phyloP scores from a whole-genome alignment of 2,329 filamentous ascomycete species.

The Drechslerella coelobrocha region DNA sequence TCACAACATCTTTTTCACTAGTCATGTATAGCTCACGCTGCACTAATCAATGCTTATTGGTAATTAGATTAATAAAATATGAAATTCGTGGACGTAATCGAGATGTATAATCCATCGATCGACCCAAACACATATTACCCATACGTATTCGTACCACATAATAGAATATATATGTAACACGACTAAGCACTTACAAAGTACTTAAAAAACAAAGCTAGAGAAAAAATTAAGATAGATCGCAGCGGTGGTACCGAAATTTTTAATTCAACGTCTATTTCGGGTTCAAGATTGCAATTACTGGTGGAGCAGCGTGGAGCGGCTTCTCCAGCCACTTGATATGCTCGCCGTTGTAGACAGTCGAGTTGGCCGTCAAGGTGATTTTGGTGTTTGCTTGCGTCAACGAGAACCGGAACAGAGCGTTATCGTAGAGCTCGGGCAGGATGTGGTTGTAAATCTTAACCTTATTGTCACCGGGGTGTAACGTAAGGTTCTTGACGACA shows the following conservation, averaged over 20 bases:
- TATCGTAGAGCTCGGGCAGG: constrained; percentile 61
- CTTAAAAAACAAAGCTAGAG: background rate
- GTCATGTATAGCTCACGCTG: too few species aligned
- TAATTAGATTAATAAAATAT: too few species aligned
- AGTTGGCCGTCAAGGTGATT: constrained; percentile 52
- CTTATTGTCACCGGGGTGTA: constrained; percentile 67
- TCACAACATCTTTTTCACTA: too few species aligned
- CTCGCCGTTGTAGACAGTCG: constrained; percentile 52
- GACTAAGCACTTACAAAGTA: background rate
- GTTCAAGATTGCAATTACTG: constrained; percentile 42
- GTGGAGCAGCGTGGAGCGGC: constrained; percentile 48
- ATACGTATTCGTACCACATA: constrained; percentile 13
- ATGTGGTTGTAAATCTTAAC: constrained; percentile 66
- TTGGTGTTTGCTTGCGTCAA: constrained; percentile 14
- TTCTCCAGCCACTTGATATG: constrained; percentile 53
- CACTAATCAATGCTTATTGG: constrained; percentile 27
- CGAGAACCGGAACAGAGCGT: constrained; percentile 52
- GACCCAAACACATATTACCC: background rate
- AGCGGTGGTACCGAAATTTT: background rate
- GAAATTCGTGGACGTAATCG: too few species aligned
- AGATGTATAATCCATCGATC: too few species aligned
- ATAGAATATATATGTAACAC: constrained; percentile 10
- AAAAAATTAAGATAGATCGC: background rate
- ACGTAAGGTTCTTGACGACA: constrained; percentile 66
- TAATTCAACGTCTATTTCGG: constrained; percentile 21